Percentiles rank a stretch among this genome's conserved stretches.
phyloP scores from a whole-genome alignment of 148 eudicot species.

The Heliosperma pusillum region DNA sequence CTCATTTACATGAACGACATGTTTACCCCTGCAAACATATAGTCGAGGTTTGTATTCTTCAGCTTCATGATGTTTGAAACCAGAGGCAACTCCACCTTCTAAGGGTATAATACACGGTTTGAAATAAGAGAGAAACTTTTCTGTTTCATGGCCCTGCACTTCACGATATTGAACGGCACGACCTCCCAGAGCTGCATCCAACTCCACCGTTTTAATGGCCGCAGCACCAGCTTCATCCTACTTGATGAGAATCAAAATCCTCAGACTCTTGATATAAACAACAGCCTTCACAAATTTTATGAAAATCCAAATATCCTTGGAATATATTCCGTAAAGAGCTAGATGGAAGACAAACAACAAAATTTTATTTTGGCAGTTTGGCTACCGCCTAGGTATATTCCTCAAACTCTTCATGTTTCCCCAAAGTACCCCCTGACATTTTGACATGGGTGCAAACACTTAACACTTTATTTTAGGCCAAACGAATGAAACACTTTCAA shows the following conservation, averaged over 20 bases:
- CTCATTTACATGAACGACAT: constrained; percentile 92
- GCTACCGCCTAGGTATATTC: neutral
- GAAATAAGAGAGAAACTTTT: constrained; percentile 95
- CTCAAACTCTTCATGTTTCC: neutral
- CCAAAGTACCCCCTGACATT: neutral
- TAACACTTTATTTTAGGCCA: neutral
- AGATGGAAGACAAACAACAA: neutral
- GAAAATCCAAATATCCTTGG: neutral
- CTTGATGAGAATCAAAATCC: constrained; percentile 25
- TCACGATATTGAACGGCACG: constrained; percentile 98
- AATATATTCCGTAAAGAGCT: neutral
- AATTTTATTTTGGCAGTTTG: neutral
- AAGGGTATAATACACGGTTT: constrained; percentile 96
- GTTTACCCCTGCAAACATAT: constrained; percentile 86
- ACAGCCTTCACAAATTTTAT: neutral
- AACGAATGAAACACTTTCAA: neutral
- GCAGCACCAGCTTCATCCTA: constrained; percentile 97
- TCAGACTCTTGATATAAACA: constrained; percentile 16
- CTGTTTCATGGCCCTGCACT: constrained; percentile 96
- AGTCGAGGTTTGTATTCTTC: constrained; percentile 63
- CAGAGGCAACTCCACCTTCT: constrained; percentile 87
- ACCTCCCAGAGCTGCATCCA: constrained; percentile 95
- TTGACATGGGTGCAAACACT: neutral
- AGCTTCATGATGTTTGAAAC: constrained; percentile 72
- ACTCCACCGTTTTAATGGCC: constrained; percentile 78